Evolutionary conservation across 176 grass and related monocot genomes (phyloP).

Genomic region (Zoysia japonica): DNA sequence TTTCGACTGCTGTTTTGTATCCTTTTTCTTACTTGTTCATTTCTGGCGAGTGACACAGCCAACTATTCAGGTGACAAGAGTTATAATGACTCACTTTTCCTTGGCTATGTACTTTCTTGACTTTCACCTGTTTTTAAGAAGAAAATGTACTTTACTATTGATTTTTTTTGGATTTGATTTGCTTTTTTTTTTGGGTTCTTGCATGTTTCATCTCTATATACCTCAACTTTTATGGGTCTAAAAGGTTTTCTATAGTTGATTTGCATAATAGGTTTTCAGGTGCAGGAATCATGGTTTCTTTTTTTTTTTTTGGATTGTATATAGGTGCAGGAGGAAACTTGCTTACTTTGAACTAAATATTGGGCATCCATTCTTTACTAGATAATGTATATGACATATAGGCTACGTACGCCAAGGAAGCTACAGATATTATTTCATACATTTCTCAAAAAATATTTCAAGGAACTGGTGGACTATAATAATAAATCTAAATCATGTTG

Average conservation of each 20-base stretch:
- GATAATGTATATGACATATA: neutral
- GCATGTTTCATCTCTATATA: neutral
- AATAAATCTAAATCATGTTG: neutral
- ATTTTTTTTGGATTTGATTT: conserved; percentile 16
- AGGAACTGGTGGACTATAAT: neutral
- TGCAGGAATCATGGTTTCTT: neutral
- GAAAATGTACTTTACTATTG: neutral
- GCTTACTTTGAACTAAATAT: neutral
- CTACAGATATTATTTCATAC: conserved; percentile 2
- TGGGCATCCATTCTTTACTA: neutral
- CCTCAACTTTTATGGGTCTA: neutral
- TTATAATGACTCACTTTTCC: neutral
- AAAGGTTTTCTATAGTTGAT: neutral
- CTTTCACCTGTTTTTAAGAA: neutral
- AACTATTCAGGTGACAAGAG: neutral
- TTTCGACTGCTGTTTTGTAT: neutral
- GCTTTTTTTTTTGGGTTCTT: neutral
- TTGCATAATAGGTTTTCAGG: neutral
- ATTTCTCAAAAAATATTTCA: neutral
- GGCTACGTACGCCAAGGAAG: neutral
- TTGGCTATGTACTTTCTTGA: conserved; percentile 6
- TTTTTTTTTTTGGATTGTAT: neutral
- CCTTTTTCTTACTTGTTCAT: conserved; percentile 12
- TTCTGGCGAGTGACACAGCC: neutral
- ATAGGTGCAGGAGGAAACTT: neutral